A percentile compares a stretch with the other conserved stretches of the same genome.
These are phyloP conservation scores for Clausena lansium DNA, from an alignment of 345 rosid species.

Conservation along the genomic window DNA sequence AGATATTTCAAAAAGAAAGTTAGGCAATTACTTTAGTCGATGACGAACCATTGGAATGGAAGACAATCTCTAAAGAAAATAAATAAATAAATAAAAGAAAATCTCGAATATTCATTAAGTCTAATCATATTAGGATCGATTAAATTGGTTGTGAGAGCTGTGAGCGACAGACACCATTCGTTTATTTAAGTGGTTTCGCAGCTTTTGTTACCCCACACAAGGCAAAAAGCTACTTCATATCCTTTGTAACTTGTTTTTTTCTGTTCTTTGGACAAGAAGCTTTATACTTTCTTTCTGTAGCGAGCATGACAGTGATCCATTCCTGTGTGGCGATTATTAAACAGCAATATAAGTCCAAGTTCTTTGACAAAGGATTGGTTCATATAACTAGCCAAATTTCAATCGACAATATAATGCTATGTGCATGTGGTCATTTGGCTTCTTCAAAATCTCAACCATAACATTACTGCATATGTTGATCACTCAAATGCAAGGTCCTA, in stretches of 20 bases:
- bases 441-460: not conserved
- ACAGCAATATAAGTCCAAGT: not conserved
- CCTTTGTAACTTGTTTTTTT: not conserved
- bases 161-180: not conserved
- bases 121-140: not conserved
- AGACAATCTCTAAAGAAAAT: not conserved
- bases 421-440: not conserved
- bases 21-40: not conserved
- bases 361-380: not conserved
- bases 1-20: not conserved
- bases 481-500: not conserved
- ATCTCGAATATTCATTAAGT: not conserved
- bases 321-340: not conserved
- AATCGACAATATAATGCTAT: not conserved
- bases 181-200: conserved; percentile 1
- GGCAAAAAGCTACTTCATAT: conserved; percentile 2
- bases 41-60: not conserved
- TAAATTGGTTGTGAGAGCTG: not conserved
- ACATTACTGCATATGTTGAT: not conserved
- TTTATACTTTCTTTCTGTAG: not conserved
- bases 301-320: not conserved
- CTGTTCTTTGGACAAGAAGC: not conserved
- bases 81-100: not conserved
- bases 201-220: conserved; percentile 15
- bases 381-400: not conserved